These are phyloP conservation scores for Blastocladiella britannica DNA, from an alignment of 192 early-diverging fungal genomes.

Conservation along the genomic window DNA sequence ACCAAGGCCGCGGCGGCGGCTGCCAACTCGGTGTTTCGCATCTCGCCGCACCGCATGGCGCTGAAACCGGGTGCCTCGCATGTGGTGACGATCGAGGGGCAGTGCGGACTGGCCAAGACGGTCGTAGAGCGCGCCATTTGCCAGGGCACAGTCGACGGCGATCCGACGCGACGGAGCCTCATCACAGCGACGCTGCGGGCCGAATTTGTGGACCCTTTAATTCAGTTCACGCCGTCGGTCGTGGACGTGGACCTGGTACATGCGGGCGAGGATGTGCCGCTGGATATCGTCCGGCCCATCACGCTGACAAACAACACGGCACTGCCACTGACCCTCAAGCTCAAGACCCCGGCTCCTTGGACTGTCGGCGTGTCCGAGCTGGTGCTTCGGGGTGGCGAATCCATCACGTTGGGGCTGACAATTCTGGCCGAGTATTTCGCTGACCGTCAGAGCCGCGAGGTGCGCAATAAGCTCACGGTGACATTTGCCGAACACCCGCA, in stretches of 20 bases:
- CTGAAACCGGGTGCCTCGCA: constrained; percentile 23
- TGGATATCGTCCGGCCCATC: constrained; percentile 14
- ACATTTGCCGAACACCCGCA: constrained; percentile 34
- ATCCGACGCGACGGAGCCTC: constrained; percentile 21
- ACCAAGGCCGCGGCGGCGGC: constrained; percentile 5
- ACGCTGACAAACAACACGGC: constrained; percentile 22
- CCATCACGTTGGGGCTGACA: constrained; percentile 9
- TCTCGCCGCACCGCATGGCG: constrained; percentile 23
- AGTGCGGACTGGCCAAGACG: background rate
- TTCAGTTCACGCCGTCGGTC: constrained; percentile 15
- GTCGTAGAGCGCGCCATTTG: constrained; percentile 20
- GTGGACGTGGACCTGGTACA: constrained; percentile 24
- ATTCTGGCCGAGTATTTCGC: constrained; percentile 24
- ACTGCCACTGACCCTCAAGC: constrained; percentile 17
- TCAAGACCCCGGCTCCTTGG: constrained; percentile 19
- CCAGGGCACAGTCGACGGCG: constrained; percentile 25
- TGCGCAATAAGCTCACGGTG: constrained; percentile 23
- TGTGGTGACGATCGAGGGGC: constrained; percentile 21
- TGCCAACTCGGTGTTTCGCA: constrained; percentile 14
- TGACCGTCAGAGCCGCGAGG: constrained; percentile 20
- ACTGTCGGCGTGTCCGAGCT: background rate
- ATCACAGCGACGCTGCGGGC: constrained; percentile 18
- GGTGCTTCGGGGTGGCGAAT: constrained; percentile 14
- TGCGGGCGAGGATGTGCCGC: constrained; percentile 17
- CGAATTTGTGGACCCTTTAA: constrained; percentile 32